Evolutionary conservation across 345 rosid genomes (phyloP), one percentile per base, ranked within the genome.

Genomic region (Eutrema yunnanense): DNA sequence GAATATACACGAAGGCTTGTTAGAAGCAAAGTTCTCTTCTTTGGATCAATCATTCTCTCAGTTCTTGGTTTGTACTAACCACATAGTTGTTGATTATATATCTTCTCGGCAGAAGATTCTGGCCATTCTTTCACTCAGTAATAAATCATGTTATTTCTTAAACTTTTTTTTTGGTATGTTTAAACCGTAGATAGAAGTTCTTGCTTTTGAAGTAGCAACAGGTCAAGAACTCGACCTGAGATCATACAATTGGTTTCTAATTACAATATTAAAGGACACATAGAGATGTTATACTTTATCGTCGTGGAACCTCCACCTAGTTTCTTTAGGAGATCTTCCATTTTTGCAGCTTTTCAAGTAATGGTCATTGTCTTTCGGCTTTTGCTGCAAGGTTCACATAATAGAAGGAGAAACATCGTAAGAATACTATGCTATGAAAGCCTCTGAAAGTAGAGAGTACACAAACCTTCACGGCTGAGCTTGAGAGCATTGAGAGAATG

Each of bases 291-390:
- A 95, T 62, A 95, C 96, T 82, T 94, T 94, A 67, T 94, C 97
- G 40, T 92, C 99, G 60, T 95, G 98, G 82, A 95, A 95, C 86
- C 97, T 84, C 99, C 99, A 95, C 84, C 96, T 87, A 38, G 99
- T 95, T 88, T 95, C 97, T 87, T 92, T 95, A 0, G 99, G 99
- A 71, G 98, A 92, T 72, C 90, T 82, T 13, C 99, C 99, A 48
- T 92, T 92, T 76, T 92, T 87, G 78, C 99, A 95, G 79, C 88
- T 92, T 92, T 80, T 90, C 65, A 92, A 90, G 74, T 95, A 95
- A 29, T 93, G 96, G 64, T 92, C 98, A 10, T 92, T 95, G 82
- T 90, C 98, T 84, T 90, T 96, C 3, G 98, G 98, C 60, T 89
- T 92, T 95, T 92, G 89, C 96, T 94, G 92, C 80, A 83, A 81